Evolutionary conservation across 2,329 filamentous ascomycete genomes (phyloP), one percentile per base, ranked within the genome.

Genomic region (Penicillium sp.): DNA sequence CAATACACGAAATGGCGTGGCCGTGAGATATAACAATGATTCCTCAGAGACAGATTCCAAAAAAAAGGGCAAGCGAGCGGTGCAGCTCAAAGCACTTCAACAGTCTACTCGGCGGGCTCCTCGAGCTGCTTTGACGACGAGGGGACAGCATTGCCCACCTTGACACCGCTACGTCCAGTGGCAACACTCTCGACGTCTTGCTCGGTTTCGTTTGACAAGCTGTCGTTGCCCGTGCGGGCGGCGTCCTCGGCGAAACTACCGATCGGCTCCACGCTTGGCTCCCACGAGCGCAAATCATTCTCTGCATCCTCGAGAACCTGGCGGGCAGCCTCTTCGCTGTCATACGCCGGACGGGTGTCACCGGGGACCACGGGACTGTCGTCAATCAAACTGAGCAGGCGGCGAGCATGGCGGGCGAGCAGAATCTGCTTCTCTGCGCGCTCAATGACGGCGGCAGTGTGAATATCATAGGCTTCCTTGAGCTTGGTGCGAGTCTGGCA

Each of bases 351-450:
- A 43, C 85, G 83, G 12, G 77, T 69, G 66, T 96, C 89, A 41
- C 93, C 93, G 1, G 91, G 91, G 1, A 95, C 85, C 28, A 96
- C 82, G 0, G 93, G 89, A 0, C 84, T 85, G 66, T 96, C 91
- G 61, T 98, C 93, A 9, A 98, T 80, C 35, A 95, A 80, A 58
- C 86, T 83, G 47, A 98, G 70, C 33, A 98, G 80, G 38, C 89
- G 84, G 46, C 89, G 86, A 18, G 90, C 91, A 66, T 97, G 90
- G 62, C 87, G 88, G 48, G 93, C 91, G 12, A 98, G 80, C 51
- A 98, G 88, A 61, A 91, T 87, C 68, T 98, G 93, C 75, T 97
- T 97, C 76, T 97, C 93, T 25, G 90, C 90, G 29, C 91, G 86
- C 76, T 98, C 93, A 60, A 98, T 95, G 18, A 90, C 88, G 50